Percentiles rank a stretch among this genome's conserved stretches.
phyloP scores from a whole-genome alignment of 352 stramenopile genomes.

The Aphanomyces stellatus region DNA sequence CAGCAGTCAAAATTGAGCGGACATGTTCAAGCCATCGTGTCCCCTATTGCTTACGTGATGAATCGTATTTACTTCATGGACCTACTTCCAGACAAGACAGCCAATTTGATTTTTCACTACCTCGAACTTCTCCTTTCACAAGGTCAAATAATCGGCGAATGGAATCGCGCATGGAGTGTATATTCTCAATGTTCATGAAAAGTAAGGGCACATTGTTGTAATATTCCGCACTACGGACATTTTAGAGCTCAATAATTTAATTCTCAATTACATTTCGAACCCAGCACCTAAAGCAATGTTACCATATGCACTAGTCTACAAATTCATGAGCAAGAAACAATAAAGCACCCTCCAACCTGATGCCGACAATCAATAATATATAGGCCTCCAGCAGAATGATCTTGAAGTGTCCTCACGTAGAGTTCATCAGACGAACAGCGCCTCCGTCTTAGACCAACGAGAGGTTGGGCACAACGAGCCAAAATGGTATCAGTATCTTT shows the following conservation, averaged over 20 bases:
- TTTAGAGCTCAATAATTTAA: constrained; percentile 23
- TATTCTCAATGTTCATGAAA: constrained; percentile 90
- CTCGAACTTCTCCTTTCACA: constrained; percentile 76
- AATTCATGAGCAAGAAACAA: neutral
- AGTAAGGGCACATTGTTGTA: constrained; percentile 70
- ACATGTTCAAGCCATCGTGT: constrained; percentile 79
- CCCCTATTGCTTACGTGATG: constrained; percentile 31
- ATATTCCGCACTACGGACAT: constrained; percentile 55
- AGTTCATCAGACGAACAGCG: constrained; percentile 87
- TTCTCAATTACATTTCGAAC: constrained; percentile 72
- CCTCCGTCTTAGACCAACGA: constrained; percentile 91
- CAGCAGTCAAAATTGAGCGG: constrained; percentile 76
- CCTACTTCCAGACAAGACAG: constrained; percentile 63
- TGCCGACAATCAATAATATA: constrained; percentile 77
- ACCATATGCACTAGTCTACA: constrained; percentile 68
- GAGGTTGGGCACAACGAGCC: constrained; percentile 88
- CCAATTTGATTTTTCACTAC: constrained; percentile 74
- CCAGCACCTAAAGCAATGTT: constrained; percentile 72
- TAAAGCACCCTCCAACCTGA: constrained; percentile 29
- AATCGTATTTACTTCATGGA: too few relatives aligned
- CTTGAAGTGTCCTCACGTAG: constrained; percentile 46
- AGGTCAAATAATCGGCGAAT: constrained; percentile 73
- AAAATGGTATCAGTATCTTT: constrained; percentile 84
- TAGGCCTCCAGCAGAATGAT: constrained; percentile 49
- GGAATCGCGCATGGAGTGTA: constrained; percentile 87